Conservation (phyloP, 495 filamentous ascomycete species). For the Aspergillus sclerotiicarbonarius region DNA sequence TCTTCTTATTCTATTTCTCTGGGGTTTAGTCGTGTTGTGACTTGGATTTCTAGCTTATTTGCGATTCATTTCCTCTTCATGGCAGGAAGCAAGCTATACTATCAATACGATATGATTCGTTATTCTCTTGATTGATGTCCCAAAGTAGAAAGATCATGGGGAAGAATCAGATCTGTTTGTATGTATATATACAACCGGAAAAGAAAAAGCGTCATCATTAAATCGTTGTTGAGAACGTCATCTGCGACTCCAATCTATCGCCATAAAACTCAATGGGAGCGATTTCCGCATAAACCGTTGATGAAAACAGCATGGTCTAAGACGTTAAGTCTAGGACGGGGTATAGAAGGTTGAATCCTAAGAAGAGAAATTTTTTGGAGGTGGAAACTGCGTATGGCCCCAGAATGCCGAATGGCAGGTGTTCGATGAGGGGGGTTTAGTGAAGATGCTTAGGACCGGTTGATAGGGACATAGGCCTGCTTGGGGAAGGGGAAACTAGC, state of each 20-base stretch:
- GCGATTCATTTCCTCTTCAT: conserved; percentile 8
- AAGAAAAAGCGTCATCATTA: conserved; percentile 19
- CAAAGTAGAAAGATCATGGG: not conserved
- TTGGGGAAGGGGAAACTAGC: conserved; percentile 79
- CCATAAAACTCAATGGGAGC: conserved; percentile 12
- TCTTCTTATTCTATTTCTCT: conserved; percentile 2
- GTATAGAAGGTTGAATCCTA: conserved; percentile 53
- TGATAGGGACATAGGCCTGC: conserved; percentile 61
- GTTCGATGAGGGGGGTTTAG: not conserved
- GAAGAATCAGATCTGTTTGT: conserved; percentile 9
- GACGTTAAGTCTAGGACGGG: conserved; percentile 43
- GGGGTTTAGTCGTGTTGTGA: too few species aligned
- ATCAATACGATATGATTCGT: conserved; percentile 10
- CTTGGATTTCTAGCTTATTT: too few species aligned
- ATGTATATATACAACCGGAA: conserved; percentile 7
- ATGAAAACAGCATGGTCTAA: conserved; percentile 20
- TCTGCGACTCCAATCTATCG: conserved; percentile 25
- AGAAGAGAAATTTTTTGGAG: conserved; percentile 22
- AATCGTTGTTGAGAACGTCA: conserved; percentile 48
- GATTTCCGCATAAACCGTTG: conserved; percentile 7
- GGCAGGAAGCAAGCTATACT: conserved; percentile 13
- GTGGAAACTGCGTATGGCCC: not conserved
- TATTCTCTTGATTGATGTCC: conserved; percentile 6
- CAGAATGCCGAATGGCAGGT: not conserved
- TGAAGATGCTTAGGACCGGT: conserved; percentile 29